These are phyloP conservation scores for Mucor piriformis DNA, from an alignment of 371 early-diverging fungal species.

Conservation along the genomic window DNA sequence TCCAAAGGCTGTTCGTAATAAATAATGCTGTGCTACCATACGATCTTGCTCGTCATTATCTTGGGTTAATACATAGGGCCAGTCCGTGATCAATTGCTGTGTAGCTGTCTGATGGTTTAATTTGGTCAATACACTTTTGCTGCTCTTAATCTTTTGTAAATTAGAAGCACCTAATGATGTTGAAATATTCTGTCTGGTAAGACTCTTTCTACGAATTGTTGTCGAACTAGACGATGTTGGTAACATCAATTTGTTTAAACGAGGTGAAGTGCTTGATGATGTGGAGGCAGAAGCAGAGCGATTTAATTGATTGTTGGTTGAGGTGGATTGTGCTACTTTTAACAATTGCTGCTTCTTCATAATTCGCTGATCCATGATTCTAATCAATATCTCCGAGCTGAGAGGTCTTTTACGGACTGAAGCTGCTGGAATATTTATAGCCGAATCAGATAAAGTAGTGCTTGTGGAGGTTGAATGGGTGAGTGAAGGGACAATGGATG, in stretches of 20 bases:
- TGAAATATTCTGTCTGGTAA: neutral
- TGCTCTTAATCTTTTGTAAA: neutral
- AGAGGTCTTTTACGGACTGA: slow-evolving; percentile 20
- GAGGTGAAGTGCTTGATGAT: neutral
- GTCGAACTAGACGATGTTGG: neutral
- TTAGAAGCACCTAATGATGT: too few species aligned
- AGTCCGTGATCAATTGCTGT: slow-evolving; percentile 6
- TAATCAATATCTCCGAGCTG: slow-evolving; percentile 22
- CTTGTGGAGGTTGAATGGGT: slow-evolving; percentile 11
- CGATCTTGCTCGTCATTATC: slow-evolving; percentile 48
- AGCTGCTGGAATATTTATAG: neutral
- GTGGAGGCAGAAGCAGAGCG: neutral
- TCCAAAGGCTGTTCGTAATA: slow-evolving; percentile 49
- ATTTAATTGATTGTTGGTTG: neutral
- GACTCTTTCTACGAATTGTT: neutral
- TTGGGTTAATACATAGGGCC: slow-evolving; percentile 38
- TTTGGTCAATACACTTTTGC: slow-evolving; percentile 2
- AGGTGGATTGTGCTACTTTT: neutral
- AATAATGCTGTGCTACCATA: slow-evolving; percentile 49
- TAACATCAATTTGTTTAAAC: neutral
- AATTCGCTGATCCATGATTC: slow-evolving; percentile 27
- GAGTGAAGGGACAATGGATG: neutral
- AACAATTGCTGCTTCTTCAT: slow-evolving; percentile 11
- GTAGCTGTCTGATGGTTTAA: neutral
- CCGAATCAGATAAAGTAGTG: slow-evolving; percentile 15